Conservation (phyloP, 2,329 filamentous ascomycete species). For the Penicillium sp. region DNA sequence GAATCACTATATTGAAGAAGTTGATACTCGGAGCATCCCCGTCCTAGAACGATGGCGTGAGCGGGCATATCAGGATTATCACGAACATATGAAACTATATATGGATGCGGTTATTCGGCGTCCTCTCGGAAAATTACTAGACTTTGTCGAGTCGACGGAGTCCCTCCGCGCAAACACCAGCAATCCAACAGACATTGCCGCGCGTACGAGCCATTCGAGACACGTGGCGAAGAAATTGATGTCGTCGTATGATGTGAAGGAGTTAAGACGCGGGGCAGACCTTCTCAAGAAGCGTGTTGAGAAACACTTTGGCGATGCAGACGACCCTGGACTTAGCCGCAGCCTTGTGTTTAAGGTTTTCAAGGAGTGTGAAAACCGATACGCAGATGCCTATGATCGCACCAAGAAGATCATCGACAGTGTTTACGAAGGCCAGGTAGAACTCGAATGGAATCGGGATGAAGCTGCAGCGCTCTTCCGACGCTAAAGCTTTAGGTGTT, state of each 20-base stretch:
- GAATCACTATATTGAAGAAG: slow-evolving; percentile 94
- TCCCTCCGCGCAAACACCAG: slow-evolving; percentile 59
- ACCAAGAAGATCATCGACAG: slow-evolving; percentile 40
- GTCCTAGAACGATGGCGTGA: slow-evolving; percentile 80
- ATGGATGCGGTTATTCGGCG: slow-evolving; percentile 82
- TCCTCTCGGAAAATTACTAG: slow-evolving; percentile 83
- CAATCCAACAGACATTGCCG: slow-evolving; percentile 61
- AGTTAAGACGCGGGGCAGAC: slow-evolving; percentile 86
- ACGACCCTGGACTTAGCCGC: slow-evolving; percentile 64
- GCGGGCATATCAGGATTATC: slow-evolving; percentile 71
- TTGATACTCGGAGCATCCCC: slow-evolving; percentile 68
- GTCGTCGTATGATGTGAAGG: slow-evolving; percentile 72
- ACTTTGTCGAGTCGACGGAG: slow-evolving; percentile 88
- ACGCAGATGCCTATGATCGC: slow-evolving; percentile 52
- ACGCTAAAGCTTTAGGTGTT: slow-evolving; percentile 16
- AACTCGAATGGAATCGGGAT: slow-evolving; percentile 47
- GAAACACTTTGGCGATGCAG: slow-evolving; percentile 92
- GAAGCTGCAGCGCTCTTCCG: slow-evolving; percentile 42
- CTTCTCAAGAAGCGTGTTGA: slow-evolving; percentile 85
- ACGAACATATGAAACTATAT: slow-evolving; percentile 84
- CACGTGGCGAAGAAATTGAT: slow-evolving; percentile 82
- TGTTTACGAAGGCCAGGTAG: slow-evolving; percentile 45
- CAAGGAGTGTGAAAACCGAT: slow-evolving; percentile 56
- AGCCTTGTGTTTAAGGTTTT: slow-evolving; percentile 58
- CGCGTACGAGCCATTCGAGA: slow-evolving; percentile 78